These are phyloP conservation scores for Bothriochloa decipiens DNA, from an alignment of 176 grass and related monocot genomes.

Conservation along the genomic window DNA sequence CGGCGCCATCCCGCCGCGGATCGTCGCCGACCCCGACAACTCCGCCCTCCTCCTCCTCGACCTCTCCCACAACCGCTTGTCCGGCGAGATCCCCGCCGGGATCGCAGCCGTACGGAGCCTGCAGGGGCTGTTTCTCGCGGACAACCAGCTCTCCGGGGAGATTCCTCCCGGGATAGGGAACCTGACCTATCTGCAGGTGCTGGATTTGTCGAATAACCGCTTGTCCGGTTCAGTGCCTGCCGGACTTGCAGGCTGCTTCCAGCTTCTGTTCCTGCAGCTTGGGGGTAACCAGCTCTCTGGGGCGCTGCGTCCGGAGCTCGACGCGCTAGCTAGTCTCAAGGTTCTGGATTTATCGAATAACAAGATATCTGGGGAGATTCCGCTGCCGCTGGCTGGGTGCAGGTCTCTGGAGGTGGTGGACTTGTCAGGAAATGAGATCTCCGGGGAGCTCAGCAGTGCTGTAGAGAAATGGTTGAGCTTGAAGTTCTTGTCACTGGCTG, in stretches of 20 bases:
- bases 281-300: slow-evolving; percentile 75
- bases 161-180: slow-evolving; percentile 88
- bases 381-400: slow-evolving; percentile 69
- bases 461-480: slow-evolving; percentile 80
- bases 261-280: slow-evolving; percentile 79
- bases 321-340: slow-evolving; percentile 80
- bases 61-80: slow-evolving; percentile 75
- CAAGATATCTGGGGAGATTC: slow-evolving; percentile 69
- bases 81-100: slow-evolving; percentile 64
- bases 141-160: slow-evolving; percentile 69
- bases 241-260: slow-evolving; percentile 91
- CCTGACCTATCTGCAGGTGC: slow-evolving; percentile 85
- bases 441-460: slow-evolving; percentile 70
- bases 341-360: slow-evolving; percentile 77
- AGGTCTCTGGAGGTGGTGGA: slow-evolving; percentile 79
- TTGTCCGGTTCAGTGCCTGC: slow-evolving; percentile 74
- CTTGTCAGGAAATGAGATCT: slow-evolving; percentile 76
- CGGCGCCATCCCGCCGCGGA: slow-evolving; percentile 59
- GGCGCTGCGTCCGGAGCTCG: slow-evolving; percentile 83
- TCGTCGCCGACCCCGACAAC: slow-evolving; percentile 64
- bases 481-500: slow-evolving; percentile 62
- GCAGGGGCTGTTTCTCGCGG: slow-evolving; percentile 81
- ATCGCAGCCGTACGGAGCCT: slow-evolving; percentile 74
- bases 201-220: slow-evolving; percentile 84
- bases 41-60: slow-evolving; percentile 65